phyloP scores from a whole-genome alignment of 495 filamentous ascomycete species.

The Letharia columbiana region DNA sequence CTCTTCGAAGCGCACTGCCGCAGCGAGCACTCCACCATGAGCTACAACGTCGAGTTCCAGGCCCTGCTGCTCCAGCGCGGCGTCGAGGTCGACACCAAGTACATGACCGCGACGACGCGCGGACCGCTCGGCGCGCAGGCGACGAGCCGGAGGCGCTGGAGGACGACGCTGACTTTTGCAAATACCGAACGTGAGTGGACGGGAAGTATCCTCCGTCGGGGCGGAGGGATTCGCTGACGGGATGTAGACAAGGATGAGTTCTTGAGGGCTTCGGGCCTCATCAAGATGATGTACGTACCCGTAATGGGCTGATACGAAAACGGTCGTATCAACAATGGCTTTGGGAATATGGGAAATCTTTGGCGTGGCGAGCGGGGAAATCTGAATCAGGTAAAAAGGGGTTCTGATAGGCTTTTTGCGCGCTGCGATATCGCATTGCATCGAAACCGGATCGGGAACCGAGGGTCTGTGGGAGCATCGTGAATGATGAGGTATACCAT shows the following conservation, averaged over 20 bases:
- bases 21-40: slow-evolving; percentile 1
- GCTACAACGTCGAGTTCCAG: slow-evolving; percentile 9
- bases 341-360: neutral
- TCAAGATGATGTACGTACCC: neutral
- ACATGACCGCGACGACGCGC: slow-evolving; percentile 28
- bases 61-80: slow-evolving; percentile 8
- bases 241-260: neutral
- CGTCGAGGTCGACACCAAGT: slow-evolving; percentile 16
- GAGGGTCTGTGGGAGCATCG: neutral
- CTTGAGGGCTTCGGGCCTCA: neutral
- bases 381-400: neutral
- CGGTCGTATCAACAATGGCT: neutral
- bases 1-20: neutral
- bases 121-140: slow-evolving; percentile 27
- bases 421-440: neutral
- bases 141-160: neutral
- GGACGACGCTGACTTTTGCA: slow-evolving; percentile 1
- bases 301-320: neutral
- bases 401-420: neutral
- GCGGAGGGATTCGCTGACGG: neutral
- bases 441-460: too few relatives aligned
- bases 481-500: neutral
- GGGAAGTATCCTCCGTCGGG: neutral
- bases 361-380: neutral
- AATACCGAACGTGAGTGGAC: slow-evolving; percentile 9